Evolutionary conservation across 1,284 basidiomycete species (phyloP).

Genomic region (Apiotrichum siamense): DNA sequence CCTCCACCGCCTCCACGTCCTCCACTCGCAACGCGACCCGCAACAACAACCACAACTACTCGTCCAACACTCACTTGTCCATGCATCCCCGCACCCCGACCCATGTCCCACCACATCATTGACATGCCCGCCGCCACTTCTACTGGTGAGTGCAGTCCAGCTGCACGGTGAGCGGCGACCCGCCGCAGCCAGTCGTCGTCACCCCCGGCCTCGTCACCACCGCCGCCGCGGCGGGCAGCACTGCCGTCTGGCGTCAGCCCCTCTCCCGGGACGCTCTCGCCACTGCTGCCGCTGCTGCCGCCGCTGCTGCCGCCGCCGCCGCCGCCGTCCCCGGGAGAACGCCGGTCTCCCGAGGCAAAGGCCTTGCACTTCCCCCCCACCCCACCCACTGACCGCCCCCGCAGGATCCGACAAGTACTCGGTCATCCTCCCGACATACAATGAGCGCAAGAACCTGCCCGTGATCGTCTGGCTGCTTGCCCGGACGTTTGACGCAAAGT

Average conservation of each 20-base stretch:
- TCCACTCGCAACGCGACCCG: not conserved
- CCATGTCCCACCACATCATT: slow-evolving; percentile 21
- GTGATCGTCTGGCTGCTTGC: slow-evolving; percentile 77
- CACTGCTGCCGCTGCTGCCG: not conserved
- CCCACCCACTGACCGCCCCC: not conserved
- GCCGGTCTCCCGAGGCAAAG: too few species aligned
- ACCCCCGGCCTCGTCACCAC: too few species aligned
- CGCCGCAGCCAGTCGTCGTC: not conserved
- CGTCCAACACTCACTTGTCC: not conserved
- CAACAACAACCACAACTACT: not conserved
- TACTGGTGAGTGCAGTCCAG: not conserved
- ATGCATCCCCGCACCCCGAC: too few species aligned
- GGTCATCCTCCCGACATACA: slow-evolving; percentile 87
- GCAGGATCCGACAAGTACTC: slow-evolving; percentile 59
- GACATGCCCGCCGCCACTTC: slow-evolving; percentile 20
- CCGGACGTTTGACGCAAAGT: slow-evolving; percentile 68
- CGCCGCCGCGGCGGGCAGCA: too few species aligned
- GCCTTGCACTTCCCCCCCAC: too few species aligned
- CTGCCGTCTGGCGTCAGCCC: too few species aligned
- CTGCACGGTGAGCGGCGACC: not conserved
- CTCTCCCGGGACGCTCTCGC: too few species aligned
- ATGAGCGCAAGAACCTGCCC: slow-evolving; percentile 85
- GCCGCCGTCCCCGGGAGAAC: not conserved
- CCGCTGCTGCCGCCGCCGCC: not conserved
- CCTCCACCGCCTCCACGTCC: not conserved